These are phyloP conservation scores for Pleomassaria siparia DNA, from an alignment of 2,329 filamentous ascomycete species.

Conservation along the genomic window DNA sequence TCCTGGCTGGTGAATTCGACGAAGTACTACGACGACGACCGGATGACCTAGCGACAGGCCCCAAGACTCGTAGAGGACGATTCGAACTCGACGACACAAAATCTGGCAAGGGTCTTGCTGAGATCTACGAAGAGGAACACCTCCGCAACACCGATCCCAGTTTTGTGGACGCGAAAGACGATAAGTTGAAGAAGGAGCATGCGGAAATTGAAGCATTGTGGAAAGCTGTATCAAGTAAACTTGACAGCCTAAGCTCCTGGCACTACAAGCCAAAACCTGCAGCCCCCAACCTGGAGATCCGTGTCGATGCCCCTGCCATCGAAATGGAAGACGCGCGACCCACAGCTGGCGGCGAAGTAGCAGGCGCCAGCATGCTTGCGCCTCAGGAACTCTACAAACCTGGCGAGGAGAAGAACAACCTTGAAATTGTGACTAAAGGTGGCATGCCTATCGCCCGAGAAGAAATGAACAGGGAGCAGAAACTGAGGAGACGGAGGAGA, in stretches of 20 bases:
- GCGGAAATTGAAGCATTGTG: conserved; percentile 80
- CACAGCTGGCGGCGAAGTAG: conserved; percentile 73
- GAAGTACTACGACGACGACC: conserved; percentile 83
- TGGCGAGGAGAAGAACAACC: conserved; percentile 65
- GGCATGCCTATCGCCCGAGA: conserved; percentile 77
- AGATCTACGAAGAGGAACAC: conserved; percentile 93
- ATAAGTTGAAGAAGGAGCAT: conserved; percentile 80
- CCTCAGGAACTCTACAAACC: conserved; percentile 92
- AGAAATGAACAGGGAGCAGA: conserved; percentile 88
- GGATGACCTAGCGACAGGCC: conserved; percentile 66
- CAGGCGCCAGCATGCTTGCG: conserved; percentile 72
- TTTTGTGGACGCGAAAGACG: conserved; percentile 79
- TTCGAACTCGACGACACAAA: conserved; percentile 86
- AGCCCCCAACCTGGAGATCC: conserved; percentile 78
- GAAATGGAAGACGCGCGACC: conserved; percentile 95
- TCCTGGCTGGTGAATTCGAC: conserved; percentile 87
- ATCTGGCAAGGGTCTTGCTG: conserved; percentile 81
- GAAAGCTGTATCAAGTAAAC: conserved; percentile 74
- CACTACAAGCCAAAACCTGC: conserved; percentile 91
- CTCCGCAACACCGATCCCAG: conserved; percentile 74
- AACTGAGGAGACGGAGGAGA: conserved; percentile 70
- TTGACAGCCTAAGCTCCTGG: conserved; percentile 90
- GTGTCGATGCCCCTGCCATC: conserved; percentile 87
- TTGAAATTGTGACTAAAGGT: conserved; percentile 75
- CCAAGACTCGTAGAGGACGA: conserved; percentile 66